Evolutionary conservation across 106 monocot genomes (phyloP).

Genomic region (Acorus gramineus): DNA sequence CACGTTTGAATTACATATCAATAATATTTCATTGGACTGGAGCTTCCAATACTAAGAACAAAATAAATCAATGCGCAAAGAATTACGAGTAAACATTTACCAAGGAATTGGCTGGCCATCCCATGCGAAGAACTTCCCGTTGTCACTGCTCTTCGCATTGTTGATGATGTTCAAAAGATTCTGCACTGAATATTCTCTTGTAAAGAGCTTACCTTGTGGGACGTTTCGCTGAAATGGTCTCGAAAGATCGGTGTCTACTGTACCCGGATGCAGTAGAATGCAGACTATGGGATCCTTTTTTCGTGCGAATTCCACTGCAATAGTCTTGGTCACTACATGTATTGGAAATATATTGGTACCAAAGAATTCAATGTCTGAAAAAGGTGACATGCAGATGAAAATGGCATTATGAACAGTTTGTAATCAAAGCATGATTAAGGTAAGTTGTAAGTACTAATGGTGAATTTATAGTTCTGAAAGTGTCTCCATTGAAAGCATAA

Average conservation of each 20-base stretch:
- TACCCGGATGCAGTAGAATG: slow-evolving; percentile 91
- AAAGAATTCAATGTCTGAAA: background rate
- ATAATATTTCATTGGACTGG: no score
- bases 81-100: slow-evolving; percentile 11
- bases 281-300: slow-evolving; percentile 83
- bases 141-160: slow-evolving; percentile 46
- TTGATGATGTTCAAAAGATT: slow-evolving; percentile 74
- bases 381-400: no score
- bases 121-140: slow-evolving; percentile 99
- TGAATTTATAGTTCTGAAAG: no score
- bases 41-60: no score
- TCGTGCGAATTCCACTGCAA: slow-evolving; percentile 68
- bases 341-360: background rate
- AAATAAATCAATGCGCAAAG: no score
- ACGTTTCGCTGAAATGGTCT: slow-evolving; percentile 86
- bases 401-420: no score
- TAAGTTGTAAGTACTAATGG: no score
- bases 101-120: slow-evolving; percentile 84
- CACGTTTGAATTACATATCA: no score
- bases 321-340: slow-evolving; percentile 74
- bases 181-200: slow-evolving; percentile 64
- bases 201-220: slow-evolving; percentile 77
- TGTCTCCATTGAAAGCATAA: no score
- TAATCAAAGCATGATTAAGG: no score
- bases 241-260: slow-evolving; percentile 91